Base-by-base conservation (phyloP, 2,329 filamentous ascomycete species). In the Hypoxylon sp. region DNA sequence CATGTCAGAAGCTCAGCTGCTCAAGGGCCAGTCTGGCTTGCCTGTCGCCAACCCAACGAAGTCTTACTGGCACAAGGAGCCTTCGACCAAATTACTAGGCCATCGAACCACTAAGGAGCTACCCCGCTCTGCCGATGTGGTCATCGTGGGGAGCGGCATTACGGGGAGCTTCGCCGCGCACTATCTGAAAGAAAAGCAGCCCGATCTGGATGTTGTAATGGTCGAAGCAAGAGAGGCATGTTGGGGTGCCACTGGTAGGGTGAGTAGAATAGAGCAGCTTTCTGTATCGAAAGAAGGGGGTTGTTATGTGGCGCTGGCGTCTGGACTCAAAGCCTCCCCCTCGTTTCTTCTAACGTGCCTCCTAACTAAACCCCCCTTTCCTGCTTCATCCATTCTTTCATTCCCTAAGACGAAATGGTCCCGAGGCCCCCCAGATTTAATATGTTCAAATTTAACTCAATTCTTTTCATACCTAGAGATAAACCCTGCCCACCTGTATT, bases 201-300 rank as follows among this genome's bases (percentile, higher is more conserved):
- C 79, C 42, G 82, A 84, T 4, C 81, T 85, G 65, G 83, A 80
- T n/a, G 86, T 94, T 6, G 83, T 94, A 5, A 86, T 94, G 82
- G 83, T 95, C 4, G 92, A 95, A 80, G 92, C 92, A 13, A 85
- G 92, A 73, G 92, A 94, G 81, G 91, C 90, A 3, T 94, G 92
- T 76, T 94, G 88, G 87, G 92, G 92, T 17, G 92, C 92, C n/a
- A 95, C 92, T 0, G 92, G 92, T n/a, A 82, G 92, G 75, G 91
- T 92, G 75, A 84, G 88, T 83, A 9, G 17, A 33, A 31, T 31
- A 22, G 37, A 22, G 9, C 4, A 50, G 13, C 9, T 50, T 51
- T 52, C 24, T 44, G 29, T 4, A 63, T 26, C 10, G 4, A 19
- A 17, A 24, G 17, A 48, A 47, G 22, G 11, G 11, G 17, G 9